Evolutionary conservation across 345 rosid species (phyloP).

Genomic region (Hirschfeldia incana): DNA sequence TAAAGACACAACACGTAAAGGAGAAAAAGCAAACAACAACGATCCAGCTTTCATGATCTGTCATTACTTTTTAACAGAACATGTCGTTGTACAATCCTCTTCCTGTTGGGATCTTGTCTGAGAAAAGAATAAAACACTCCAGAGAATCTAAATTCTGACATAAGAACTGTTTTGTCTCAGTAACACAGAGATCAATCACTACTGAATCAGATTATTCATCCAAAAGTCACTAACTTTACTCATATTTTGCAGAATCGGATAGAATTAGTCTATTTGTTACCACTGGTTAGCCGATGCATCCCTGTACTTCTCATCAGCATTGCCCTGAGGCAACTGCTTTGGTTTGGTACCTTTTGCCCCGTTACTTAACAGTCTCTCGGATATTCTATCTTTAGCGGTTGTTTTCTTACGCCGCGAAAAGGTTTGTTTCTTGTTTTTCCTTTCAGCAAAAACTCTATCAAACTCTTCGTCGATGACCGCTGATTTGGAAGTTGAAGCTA

Average conservation of each 20-base stretch:
- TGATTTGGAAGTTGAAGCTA: conserved; percentile 76
- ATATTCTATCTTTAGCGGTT: conserved; percentile 63
- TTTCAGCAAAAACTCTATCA: conserved; percentile 30
- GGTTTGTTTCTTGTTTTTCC: conserved; percentile 56
- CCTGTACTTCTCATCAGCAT: conserved; percentile 58
- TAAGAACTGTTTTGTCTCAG: background rate
- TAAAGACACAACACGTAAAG: conserved; percentile 17
- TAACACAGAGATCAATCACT: background rate
- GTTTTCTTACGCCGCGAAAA: conserved; percentile 68
- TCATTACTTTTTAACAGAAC: conserved; percentile 25
- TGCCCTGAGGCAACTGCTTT: conserved; percentile 50
- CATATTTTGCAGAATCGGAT: too few species aligned
- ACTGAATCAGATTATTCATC: conserved; percentile 8
- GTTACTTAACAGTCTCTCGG: conserved; percentile 54
- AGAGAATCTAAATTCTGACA: background rate
- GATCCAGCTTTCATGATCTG: conserved; percentile 35
- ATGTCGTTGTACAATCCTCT: conserved; percentile 5
- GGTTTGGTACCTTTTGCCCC: conserved; percentile 50
- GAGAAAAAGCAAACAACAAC: conserved; percentile 18
- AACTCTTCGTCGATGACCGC: conserved; percentile 49
- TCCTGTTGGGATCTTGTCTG: conserved; percentile 27
- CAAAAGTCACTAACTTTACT: too few species aligned
- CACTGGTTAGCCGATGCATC: conserved; percentile 88
- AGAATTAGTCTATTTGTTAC: conserved; percentile 39
- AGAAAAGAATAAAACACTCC: background rate